phyloP scores from a whole-genome alignment of 2,329 filamentous ascomycete genomes.

The Colletotrichum higginsianum region DNA sequence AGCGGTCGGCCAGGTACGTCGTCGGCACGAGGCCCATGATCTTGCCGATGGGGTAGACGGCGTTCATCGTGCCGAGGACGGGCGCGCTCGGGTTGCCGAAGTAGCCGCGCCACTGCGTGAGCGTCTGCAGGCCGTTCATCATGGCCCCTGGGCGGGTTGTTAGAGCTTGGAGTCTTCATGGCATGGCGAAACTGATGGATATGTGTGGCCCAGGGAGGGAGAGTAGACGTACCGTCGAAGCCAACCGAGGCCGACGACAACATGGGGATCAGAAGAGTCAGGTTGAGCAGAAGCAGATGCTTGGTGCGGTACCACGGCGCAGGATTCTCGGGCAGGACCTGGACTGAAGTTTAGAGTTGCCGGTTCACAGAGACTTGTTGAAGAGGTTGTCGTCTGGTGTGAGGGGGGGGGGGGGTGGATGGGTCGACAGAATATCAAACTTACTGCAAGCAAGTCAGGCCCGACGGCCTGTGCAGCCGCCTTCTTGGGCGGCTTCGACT shows the following conservation, averaged over 20 bases:
- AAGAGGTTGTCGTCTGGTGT: slow-evolving; percentile 11
- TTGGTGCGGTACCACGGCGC: slow-evolving; percentile 59
- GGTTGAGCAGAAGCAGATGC: slow-evolving; percentile 60
- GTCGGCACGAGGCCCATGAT: slow-evolving; percentile 33
- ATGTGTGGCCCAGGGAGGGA: too few relatives aligned
- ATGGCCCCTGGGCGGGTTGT: slow-evolving; percentile 48
- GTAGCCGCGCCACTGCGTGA: slow-evolving; percentile 55
- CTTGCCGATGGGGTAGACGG: slow-evolving; percentile 38
- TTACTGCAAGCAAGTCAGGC: slow-evolving; percentile 32
- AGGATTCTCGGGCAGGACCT: slow-evolving; percentile 58
- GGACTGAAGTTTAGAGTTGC: slow-evolving; percentile 17
- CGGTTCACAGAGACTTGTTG: background rate
- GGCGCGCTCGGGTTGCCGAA: slow-evolving; percentile 45
- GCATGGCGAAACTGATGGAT: too few relatives aligned
- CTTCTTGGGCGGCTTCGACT: slow-evolving; percentile 23
- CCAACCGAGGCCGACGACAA: slow-evolving; percentile 59
- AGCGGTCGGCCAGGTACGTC: slow-evolving; percentile 50
- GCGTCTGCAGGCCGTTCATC: slow-evolving; percentile 58
- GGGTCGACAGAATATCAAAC: background rate
- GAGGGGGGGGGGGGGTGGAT: too few relatives aligned
- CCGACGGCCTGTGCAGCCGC: slow-evolving; percentile 27
- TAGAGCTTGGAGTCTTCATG: background rate
- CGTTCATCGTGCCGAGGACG: slow-evolving; percentile 40
- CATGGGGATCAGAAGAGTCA: slow-evolving; percentile 59
- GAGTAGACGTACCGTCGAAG: slow-evolving; percentile 51